A percentile compares a stretch with the other conserved stretches of the same genome.
These are phyloP conservation scores for Epichloe typhina DNA, from an alignment of 2,329 filamentous ascomycete genomes.

Conservation along the genomic window DNA sequence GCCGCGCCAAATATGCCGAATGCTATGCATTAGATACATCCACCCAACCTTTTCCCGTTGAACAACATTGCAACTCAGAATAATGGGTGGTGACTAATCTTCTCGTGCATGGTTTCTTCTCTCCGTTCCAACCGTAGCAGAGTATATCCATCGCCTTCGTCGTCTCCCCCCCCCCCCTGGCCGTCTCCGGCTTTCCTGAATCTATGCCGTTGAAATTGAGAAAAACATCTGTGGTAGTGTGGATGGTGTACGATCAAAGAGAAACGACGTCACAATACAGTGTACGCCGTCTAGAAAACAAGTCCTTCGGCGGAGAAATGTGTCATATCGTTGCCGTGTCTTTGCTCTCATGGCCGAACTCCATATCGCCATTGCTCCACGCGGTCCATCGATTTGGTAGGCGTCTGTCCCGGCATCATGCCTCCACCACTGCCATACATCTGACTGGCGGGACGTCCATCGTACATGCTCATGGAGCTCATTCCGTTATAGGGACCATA, in stretches of 20 bases:
- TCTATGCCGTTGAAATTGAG: too few relatives aligned
- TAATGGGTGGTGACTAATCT: background rate
- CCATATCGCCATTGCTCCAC: constrained; percentile 31
- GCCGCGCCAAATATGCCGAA: background rate
- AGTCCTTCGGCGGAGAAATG: background rate
- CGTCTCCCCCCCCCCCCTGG: too few relatives aligned
- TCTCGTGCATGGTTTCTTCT: background rate
- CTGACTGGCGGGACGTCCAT: constrained; percentile 9
- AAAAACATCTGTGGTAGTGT: too few relatives aligned
- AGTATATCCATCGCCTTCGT: too few relatives aligned
- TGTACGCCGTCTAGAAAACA: background rate
- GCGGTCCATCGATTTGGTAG: constrained; percentile 18
- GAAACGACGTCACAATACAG: too few relatives aligned
- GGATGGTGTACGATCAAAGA: too few relatives aligned
- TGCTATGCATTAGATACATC: background rate
- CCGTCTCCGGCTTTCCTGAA: too few relatives aligned
- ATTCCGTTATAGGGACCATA: constrained; percentile 5
- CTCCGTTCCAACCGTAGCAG: too few relatives aligned
- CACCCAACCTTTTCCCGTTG: background rate
- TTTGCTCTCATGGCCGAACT: constrained; percentile 19
- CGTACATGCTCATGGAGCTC: constrained; percentile 11
- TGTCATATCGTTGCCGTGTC: background rate
- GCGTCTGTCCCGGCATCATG: constrained; percentile 15
- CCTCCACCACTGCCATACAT: constrained; percentile 16
- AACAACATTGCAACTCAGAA: background rate